Evolutionary conservation across 495 filamentous ascomycete genomes (phyloP).

Genomic region (Podospora pseudopauciseta): DNA sequence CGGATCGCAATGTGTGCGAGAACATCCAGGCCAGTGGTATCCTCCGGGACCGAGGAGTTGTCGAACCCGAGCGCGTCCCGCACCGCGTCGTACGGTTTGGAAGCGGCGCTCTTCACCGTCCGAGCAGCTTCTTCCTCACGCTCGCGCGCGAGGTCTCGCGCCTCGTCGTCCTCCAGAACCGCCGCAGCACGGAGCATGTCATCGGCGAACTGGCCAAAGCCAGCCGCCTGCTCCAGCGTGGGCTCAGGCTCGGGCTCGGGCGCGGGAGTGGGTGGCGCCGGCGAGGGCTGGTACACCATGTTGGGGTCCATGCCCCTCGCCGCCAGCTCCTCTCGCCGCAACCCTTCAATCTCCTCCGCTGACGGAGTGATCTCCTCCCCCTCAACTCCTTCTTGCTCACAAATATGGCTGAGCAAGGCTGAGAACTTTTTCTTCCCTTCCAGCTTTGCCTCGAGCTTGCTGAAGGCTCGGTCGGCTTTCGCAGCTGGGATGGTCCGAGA

Average conservation of each 20-base stretch:
- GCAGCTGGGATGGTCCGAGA: slow-evolving; percentile 39
- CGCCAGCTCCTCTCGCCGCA: slow-evolving; percentile 25
- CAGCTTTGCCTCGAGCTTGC: slow-evolving; percentile 21
- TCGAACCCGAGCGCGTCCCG: slow-evolving; percentile 44
- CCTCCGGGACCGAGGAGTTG: slow-evolving; percentile 18
- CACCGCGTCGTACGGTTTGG: slow-evolving; percentile 48
- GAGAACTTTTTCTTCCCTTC: slow-evolving; percentile 20
- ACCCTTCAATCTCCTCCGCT: slow-evolving; percentile 30
- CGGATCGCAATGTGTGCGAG: slow-evolving; percentile 34
- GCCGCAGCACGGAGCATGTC: slow-evolving; percentile 22
- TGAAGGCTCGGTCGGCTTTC: slow-evolving; percentile 30
- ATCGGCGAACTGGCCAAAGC: slow-evolving; percentile 25
- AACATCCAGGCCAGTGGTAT: slow-evolving; percentile 26
- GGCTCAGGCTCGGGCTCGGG: slow-evolving; percentile 8
- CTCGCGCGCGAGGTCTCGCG: neutral
- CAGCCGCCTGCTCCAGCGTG: slow-evolving; percentile 2
- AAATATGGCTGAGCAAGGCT: slow-evolving; percentile 23
- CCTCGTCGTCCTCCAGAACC: slow-evolving; percentile 24
- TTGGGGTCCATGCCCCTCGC: slow-evolving; percentile 31
- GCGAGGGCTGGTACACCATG: slow-evolving; percentile 9
- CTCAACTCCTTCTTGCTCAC: slow-evolving; percentile 34
- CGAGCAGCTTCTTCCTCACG: slow-evolving; percentile 23
- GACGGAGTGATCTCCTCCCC: slow-evolving; percentile 34
- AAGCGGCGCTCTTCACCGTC: slow-evolving; percentile 24
- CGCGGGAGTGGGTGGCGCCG: slow-evolving; percentile 5